phyloP scores from a whole-genome alignment of 2,329 filamentous ascomycete genomes.

The Fusarium sp. region DNA sequence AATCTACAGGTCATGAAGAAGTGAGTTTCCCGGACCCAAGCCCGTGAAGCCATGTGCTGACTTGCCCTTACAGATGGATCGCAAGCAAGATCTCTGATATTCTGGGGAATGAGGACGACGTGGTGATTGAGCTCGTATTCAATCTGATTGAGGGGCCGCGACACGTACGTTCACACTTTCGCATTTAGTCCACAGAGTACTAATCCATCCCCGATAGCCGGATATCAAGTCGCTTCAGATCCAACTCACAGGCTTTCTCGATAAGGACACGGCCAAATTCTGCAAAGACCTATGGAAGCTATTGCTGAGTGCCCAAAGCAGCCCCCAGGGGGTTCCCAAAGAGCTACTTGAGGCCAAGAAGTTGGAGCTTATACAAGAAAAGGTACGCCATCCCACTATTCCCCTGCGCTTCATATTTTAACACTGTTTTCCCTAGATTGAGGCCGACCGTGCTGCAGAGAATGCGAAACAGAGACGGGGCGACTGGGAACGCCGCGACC shows the following conservation, averaged over 20 bases:
- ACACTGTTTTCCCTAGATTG: conserved; percentile 66
- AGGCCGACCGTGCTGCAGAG: conserved; percentile 85
- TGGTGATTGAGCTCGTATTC: conserved; percentile 88
- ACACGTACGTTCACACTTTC: conserved; percentile 70
- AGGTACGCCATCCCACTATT: conserved; percentile 66
- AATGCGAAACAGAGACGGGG: conserved; percentile 78
- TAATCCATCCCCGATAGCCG: conserved; percentile 68
- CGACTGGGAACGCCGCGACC: conserved; percentile 77
- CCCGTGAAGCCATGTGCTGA: conserved; percentile 25
- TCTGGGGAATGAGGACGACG: conserved; percentile 92
- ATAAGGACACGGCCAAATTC: conserved; percentile 89
- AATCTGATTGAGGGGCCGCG: conserved; percentile 78
- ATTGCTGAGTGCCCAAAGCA: conserved; percentile 88
- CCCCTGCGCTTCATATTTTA: conserved; percentile 1
- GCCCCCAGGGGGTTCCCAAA: conserved; percentile 90
- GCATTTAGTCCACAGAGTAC: conserved; percentile 38
- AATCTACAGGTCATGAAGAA: conserved; percentile 99
- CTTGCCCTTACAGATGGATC: conserved; percentile 80
- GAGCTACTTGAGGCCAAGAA: conserved; percentile 97
- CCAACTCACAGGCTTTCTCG: conserved; percentile 92
- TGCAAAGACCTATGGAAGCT: conserved; percentile 96
- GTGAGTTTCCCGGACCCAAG: conserved; percentile 62
- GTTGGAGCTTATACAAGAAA: conserved; percentile 91
- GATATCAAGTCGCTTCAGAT: conserved; percentile 97
- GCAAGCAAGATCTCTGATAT: conserved; percentile 88